A percentile compares a stretch with the other conserved stretches of the same genome.
phyloP scores from a whole-genome alignment of 495 filamentous ascomycete species.

The Xylaria curta region DNA sequence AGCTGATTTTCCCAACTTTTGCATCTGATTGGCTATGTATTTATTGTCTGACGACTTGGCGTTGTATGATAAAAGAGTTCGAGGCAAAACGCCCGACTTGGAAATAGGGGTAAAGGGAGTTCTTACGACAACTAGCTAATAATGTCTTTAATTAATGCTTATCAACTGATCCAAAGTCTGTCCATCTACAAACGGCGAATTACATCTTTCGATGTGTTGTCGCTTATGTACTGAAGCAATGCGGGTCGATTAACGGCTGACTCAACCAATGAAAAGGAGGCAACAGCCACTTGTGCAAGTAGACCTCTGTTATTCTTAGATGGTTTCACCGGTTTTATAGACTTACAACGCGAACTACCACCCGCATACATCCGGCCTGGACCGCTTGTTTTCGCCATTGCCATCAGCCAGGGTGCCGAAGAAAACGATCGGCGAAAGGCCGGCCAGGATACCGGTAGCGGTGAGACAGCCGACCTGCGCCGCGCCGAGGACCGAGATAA shows the following conservation, averaged over 20 bases:
- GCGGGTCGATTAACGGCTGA: no score
- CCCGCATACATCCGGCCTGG: not conserved
- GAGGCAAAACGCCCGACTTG: not conserved
- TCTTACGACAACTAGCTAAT: not conserved
- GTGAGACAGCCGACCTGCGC: not conserved
- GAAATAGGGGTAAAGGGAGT: not conserved
- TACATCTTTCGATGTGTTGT: not conserved
- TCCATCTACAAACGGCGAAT: not conserved
- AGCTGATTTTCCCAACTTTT: conserved; percentile 1
- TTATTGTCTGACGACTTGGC: conserved; percentile 13
- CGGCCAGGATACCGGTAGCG: not conserved
- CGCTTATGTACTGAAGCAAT: no score
- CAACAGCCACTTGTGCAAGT: no score
- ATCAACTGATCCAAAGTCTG: no score
- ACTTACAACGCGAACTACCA: not conserved
- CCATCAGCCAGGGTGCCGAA: not conserved
- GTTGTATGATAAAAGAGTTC: not conserved
- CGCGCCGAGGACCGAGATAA: not conserved
- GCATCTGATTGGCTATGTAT: conserved; percentile 6
- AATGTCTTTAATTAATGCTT: not conserved
- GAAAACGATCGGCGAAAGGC: not conserved
- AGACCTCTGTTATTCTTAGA: no score
- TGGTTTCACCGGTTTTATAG: no score
- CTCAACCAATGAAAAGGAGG: no score
- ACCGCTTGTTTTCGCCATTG: not conserved